Conservation (phyloP, 495 filamentous ascomycete genomes). For the Tuber brumale region DNA sequence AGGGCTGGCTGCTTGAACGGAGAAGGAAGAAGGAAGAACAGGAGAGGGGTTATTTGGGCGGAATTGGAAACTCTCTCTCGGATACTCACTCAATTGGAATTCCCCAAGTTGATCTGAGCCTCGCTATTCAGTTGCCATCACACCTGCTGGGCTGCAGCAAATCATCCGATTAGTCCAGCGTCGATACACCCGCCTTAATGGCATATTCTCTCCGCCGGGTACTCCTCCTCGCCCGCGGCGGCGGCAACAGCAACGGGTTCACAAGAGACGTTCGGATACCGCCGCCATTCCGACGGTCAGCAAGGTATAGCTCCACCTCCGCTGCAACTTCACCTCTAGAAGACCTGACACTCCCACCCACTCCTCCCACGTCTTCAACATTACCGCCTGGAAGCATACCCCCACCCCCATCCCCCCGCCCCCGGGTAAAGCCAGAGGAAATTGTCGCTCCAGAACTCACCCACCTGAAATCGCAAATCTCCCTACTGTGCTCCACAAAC, state of each 20-base stretch:
- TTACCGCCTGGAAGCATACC: slow-evolving; percentile 10
- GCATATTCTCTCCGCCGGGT: background rate
- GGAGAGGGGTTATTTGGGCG: background rate
- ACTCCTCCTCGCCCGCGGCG: background rate
- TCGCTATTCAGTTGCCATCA: background rate
- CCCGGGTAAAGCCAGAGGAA: slow-evolving; percentile 31
- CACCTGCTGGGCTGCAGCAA: background rate
- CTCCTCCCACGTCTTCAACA: slow-evolving; percentile 1
- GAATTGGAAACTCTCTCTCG: background rate
- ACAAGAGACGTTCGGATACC: background rate
- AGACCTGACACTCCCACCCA: background rate
- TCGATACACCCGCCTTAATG: background rate
- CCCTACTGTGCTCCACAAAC: slow-evolving; percentile 37
- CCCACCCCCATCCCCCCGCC: slow-evolving; percentile 9
- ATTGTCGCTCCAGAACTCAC: slow-evolving; percentile 33
- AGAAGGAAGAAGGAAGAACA: background rate
- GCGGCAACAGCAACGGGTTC: background rate
- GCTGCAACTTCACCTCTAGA: slow-evolving; percentile 8
- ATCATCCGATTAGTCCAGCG: background rate
- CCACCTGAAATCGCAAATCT: slow-evolving; percentile 39
- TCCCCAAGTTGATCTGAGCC: background rate
- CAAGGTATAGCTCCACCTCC: slow-evolving; percentile 16
- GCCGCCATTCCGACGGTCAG: background rate
- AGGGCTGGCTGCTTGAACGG: background rate
- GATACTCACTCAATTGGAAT: background rate